Conservation (phyloP, 257 asterid species). For the Nicotiana tabacum region DNA sequence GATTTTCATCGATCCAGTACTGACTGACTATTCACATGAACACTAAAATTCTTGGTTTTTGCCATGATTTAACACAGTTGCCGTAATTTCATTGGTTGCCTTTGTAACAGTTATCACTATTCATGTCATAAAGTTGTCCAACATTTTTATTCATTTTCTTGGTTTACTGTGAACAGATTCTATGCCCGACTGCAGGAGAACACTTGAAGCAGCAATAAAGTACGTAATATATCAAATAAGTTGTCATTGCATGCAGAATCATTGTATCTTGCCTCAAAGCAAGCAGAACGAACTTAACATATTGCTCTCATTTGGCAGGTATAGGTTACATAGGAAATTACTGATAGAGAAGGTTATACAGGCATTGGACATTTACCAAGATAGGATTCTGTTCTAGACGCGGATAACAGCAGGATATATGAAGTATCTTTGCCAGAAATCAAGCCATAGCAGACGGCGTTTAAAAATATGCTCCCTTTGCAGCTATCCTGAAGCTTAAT, state of each 20-base stretch:
- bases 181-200: conserved; percentile 71
- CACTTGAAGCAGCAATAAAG: conserved; percentile 84
- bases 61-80: background rate
- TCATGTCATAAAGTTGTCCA: background rate
- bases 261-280: background rate
- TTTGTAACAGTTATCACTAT: background rate
- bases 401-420: background rate
- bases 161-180: conserved; percentile 46
- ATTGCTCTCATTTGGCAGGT: conserved; percentile 44
- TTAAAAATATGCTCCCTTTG: background rate
- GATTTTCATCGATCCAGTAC: background rate
- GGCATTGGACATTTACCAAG: conserved; percentile 77
- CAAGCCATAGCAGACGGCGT: background rate
- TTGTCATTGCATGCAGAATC: background rate
- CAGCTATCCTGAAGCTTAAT: background rate
- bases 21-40: background rate
- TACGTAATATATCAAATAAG: conserved; percentile 23
- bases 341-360: conserved; percentile 75
- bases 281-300: conserved; percentile 7
- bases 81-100: background rate
- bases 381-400: conserved; percentile 55
- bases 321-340: conserved; percentile 71
- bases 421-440: conserved; percentile 9
- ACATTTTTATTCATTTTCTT: conserved; percentile 7
- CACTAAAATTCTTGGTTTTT: background rate